Conservation (phyloP, 176 grass and related monocot species). For the Cocos nucifera region DNA sequence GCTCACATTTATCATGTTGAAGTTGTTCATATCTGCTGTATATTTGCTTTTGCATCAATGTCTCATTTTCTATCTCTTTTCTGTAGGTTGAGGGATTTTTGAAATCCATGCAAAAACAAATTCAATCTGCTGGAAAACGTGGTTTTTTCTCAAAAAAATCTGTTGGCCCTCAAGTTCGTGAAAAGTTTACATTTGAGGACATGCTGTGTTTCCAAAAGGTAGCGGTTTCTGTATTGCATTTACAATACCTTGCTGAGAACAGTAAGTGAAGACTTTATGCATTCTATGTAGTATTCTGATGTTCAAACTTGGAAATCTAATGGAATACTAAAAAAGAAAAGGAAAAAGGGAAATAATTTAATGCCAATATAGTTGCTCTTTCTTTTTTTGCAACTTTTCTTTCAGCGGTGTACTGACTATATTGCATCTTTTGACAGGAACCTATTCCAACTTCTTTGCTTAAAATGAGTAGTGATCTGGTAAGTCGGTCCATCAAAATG, state of each 20-base stretch:
- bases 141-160: slow-evolving; percentile 96
- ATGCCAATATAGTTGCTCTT: too few species aligned
- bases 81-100: slow-evolving; percentile 95
- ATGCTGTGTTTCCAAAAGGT: slow-evolving; percentile 99
- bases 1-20: too few species aligned
- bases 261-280: too few species aligned
- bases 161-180: slow-evolving; percentile 72
- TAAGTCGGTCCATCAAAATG: slow-evolving; percentile 78
- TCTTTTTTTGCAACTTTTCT: too few species aligned
- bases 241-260: too few species aligned
- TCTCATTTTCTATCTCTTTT: slow-evolving; percentile 11
- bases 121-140: slow-evolving; percentile 91
- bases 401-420: slow-evolving; percentile 13
- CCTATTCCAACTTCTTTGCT: slow-evolving; percentile 84
- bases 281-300: too few species aligned
- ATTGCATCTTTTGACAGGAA: slow-evolving; percentile 43
- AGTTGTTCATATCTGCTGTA: too few species aligned
- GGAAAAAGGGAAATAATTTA: too few species aligned
- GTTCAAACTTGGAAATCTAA: too few species aligned
- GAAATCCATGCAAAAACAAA: slow-evolving; percentile 97
- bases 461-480: slow-evolving; percentile 84
- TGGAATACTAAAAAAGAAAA: too few species aligned
- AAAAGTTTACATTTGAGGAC: slow-evolving; percentile 97
- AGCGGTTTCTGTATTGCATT: neutral
- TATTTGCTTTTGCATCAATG: neutral